phyloP scores from a whole-genome alignment of 345 rosid genomes.

The Psidium friedrichsthalianum region DNA sequence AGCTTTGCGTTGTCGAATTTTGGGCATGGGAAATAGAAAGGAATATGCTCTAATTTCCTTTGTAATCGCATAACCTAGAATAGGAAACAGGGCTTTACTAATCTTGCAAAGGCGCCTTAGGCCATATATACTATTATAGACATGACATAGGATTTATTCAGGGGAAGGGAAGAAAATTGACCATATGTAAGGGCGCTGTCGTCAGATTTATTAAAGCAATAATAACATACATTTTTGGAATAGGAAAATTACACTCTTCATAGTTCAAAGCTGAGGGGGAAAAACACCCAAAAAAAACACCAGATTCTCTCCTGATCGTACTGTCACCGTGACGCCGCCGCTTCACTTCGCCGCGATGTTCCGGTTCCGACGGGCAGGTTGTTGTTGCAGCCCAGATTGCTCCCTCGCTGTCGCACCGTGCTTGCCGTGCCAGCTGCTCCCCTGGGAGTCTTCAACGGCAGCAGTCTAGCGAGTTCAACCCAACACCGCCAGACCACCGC shows the following conservation, averaged over 20 bases:
- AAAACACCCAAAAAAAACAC: too few species aligned
- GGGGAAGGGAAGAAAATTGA: too few species aligned
- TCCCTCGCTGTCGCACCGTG: background rate
- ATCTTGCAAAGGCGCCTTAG: background rate
- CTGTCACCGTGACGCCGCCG: too few species aligned
- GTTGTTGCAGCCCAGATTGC: background rate
- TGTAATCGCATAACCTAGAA: background rate
- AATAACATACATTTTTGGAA: too few species aligned
- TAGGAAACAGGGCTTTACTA: background rate
- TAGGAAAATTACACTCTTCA: too few species aligned
- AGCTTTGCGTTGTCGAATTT: background rate
- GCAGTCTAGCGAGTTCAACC: background rate
- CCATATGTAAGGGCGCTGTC: too few species aligned
- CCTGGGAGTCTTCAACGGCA: background rate
- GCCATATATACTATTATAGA: too few species aligned
- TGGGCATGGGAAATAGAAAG: background rate
- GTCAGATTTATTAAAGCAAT: too few species aligned
- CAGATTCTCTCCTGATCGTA: too few species aligned
- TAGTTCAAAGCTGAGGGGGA: too few species aligned
- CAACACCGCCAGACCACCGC: background rate
- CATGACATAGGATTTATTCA: too few species aligned
- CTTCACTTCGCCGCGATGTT: too few species aligned
- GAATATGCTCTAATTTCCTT: background rate
- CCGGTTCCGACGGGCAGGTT: background rate
- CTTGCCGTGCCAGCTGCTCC: background rate